These are phyloP conservation scores for Thuja plicata DNA, from an alignment of 83 land plant genomes.

Conservation along the genomic window DNA sequence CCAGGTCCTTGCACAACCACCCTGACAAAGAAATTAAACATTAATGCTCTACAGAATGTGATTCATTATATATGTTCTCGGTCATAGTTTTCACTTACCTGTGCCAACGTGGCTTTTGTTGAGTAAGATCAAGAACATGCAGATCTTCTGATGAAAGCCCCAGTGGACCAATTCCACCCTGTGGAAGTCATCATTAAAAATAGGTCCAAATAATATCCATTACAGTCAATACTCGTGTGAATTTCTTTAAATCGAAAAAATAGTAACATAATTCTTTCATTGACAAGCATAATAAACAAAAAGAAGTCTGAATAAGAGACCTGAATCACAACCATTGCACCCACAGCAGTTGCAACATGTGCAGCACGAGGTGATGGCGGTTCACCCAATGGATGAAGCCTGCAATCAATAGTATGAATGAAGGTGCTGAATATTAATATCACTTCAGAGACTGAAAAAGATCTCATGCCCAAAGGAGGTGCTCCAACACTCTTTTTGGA, in stretches of 20 bases:
- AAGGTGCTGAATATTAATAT: slow-evolving; percentile 1
- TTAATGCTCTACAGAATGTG: not conserved
- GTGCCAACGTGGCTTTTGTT: slow-evolving; percentile 58
- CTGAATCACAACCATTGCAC: slow-evolving; percentile 65
- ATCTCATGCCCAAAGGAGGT: not conserved
- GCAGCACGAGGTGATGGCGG: slow-evolving; percentile 72
- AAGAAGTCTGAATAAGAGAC: slow-evolving; percentile 15
- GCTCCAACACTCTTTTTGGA: not conserved
- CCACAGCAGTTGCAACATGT: slow-evolving; percentile 68
- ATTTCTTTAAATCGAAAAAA: not conserved
- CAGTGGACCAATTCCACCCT: slow-evolving; percentile 65
- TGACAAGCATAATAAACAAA: not conserved
- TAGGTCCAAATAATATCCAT: not conserved
- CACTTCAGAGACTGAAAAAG: not conserved
- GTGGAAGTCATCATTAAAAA: slow-evolving; percentile 1
- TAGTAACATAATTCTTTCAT: not conserved
- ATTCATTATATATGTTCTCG: not conserved
- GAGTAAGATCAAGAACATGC: slow-evolving; percentile 59
- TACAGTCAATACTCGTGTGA: not conserved
- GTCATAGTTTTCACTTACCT: slow-evolving; percentile 24
- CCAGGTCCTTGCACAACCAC: slow-evolving; percentile 65
- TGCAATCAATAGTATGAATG: slow-evolving; percentile 4
- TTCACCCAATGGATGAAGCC: slow-evolving; percentile 53
- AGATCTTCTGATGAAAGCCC: slow-evolving; percentile 58
- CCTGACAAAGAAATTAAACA: slow-evolving; percentile 20